These are phyloP conservation scores for Aspergillus sp. DNA, from an alignment of 2,329 filamentous ascomycete species.

Conservation along the genomic window DNA sequence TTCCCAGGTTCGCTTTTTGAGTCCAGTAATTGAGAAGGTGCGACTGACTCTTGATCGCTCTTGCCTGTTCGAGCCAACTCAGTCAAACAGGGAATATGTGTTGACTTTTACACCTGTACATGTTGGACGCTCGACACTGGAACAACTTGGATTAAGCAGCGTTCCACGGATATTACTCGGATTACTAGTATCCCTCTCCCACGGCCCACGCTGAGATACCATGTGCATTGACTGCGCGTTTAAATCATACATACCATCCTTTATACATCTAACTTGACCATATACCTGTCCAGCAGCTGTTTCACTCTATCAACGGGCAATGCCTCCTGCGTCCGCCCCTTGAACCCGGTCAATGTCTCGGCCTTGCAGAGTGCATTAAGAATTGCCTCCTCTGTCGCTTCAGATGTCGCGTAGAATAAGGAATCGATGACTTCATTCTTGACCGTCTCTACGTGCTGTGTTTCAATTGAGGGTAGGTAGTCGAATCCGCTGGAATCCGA, in stretches of 20 bases:
- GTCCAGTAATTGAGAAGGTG: too few relatives aligned
- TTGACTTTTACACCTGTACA: too few relatives aligned
- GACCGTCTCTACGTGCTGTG: not conserved
- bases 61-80: too few relatives aligned
- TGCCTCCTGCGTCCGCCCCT: not conserved
- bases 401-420: not conserved
- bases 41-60: too few relatives aligned
- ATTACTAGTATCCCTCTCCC: not conserved
- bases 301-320: not conserved
- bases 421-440: constrained; percentile 2
- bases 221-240: too few relatives aligned
- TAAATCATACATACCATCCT: too few relatives aligned
- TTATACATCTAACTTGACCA: not conserved
- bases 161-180: too few relatives aligned
- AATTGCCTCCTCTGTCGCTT: not conserved
- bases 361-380: not conserved
- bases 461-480: not conserved
- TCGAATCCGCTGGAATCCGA: not conserved
- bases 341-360: not conserved
- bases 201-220: not conserved
- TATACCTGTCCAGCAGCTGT: not conserved
- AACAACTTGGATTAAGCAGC: too few relatives aligned
- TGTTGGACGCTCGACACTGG: too few relatives aligned
- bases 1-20: too few relatives aligned
- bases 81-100: too few relatives aligned